Conservation (phyloP, 768 basidiomycete species). For the Rhizopogon salebrosus region DNA sequence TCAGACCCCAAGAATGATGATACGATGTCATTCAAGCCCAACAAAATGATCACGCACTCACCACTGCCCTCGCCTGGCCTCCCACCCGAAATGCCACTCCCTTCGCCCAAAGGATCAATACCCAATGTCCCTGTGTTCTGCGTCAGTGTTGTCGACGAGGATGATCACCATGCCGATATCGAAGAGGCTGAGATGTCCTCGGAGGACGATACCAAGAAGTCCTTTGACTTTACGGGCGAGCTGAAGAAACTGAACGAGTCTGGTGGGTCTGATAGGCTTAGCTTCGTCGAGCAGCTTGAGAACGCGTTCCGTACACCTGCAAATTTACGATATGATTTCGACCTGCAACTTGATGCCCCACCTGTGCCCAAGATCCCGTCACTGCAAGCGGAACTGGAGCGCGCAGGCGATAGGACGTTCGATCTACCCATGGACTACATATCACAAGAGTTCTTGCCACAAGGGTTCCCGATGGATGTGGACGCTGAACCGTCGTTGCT, state of each 20-base stretch:
- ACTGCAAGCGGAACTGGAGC: slow-evolving; percentile 22
- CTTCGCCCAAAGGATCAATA: slow-evolving; percentile 15
- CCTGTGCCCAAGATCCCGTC: slow-evolving; percentile 50
- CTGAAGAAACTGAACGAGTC: slow-evolving; percentile 64
- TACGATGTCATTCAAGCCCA: slow-evolving; percentile 28
- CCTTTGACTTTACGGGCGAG: slow-evolving; percentile 83
- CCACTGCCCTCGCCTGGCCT: slow-evolving; percentile 33
- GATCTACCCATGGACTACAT: slow-evolving; percentile 10
- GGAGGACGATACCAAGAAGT: slow-evolving; percentile 69
- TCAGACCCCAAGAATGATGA: slow-evolving; percentile 37
- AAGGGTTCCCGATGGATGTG: slow-evolving; percentile 18
- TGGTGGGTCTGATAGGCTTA: slow-evolving; percentile 60
- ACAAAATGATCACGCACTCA: background rate
- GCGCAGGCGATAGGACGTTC: slow-evolving; percentile 18
- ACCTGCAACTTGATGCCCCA: slow-evolving; percentile 34
- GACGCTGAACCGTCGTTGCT: slow-evolving; percentile 33
- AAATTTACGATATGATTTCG: slow-evolving; percentile 46
- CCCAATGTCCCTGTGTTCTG: slow-evolving; percentile 35
- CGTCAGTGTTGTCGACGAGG: slow-evolving; percentile 41
- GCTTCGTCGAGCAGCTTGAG: slow-evolving; percentile 82
- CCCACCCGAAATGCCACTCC: slow-evolving; percentile 38
- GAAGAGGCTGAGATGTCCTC: slow-evolving; percentile 37
- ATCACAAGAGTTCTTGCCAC: slow-evolving; percentile 11
- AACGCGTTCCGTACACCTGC: slow-evolving; percentile 75
- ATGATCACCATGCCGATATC: slow-evolving; percentile 33